Evolutionary conservation across 257 asterid species (phyloP), one percentile per base, ranked within the genome.

Genomic region (Sherardia arvensis): DNA sequence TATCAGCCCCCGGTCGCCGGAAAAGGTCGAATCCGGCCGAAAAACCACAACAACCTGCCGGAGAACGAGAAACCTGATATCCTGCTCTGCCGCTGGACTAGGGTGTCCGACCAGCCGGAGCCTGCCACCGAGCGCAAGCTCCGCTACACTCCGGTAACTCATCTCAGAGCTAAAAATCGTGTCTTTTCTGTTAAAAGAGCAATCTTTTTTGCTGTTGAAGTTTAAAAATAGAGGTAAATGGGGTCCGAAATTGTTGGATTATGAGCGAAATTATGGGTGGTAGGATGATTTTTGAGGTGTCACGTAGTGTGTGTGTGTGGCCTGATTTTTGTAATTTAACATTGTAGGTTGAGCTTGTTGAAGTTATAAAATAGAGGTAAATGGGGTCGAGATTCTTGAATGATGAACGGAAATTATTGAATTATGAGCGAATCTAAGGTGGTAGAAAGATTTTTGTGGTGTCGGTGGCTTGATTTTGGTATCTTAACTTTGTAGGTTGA

Each of bases 51-150:
- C 18, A 15, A 11, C 17, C 51, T 17, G n/a, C 51, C 51, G 69
- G 1, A 73, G 68, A 78, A 68, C 21, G 23, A 66, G 28, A 48
- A 61, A 9, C 81, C 89, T 36, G 72, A 78, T 26, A 77, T 89
- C 1, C 74, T 84, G 65, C 97, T 89, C 76, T 76, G 90, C 82
- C 87, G 95, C 74, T 89, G 97, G 97, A 84, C 86, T 48, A 93
- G 40, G 69, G 14, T 80, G 68, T 79, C 61, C 51, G 86, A 80
- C 34, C 79, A 78, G 14, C 45, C 22, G 12, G 54, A 49, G 48
- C 74, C 73, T 56, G 81, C 86, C 67, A 81, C 86, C 66, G 77
- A 71, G 40, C 95, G 95, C 77, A 91, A 87, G 81, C 69, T 83
- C 81, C 94, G 95, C 20, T 89, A 83, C 73, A 68, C 94, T 55